phyloP scores from a whole-genome alignment of 192 early-diverging fungal genomes.

The Physocladia obscura region DNA sequence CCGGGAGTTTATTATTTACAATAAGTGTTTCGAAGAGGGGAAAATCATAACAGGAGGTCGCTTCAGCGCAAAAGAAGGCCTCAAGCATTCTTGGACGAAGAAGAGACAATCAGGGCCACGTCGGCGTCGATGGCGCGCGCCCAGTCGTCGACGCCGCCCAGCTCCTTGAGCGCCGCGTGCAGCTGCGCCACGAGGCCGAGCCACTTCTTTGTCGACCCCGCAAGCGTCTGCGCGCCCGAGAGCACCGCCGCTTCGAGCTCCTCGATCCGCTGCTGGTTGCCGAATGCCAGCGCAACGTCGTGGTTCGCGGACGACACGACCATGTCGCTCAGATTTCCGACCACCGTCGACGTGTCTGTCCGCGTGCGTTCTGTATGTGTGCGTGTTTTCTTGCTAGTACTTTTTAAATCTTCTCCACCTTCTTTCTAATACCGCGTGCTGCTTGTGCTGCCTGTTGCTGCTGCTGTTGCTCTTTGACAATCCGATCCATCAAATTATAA shows the following conservation, averaged over 20 bases:
- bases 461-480: background rate
- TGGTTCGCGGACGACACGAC: conserved; percentile 60
- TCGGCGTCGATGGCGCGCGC: conserved; percentile 79
- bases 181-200: conserved; percentile 71
- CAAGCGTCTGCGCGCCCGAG: conserved; percentile 1
- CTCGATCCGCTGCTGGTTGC: conserved; percentile 68
- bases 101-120: no score
- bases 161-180: conserved; percentile 78
- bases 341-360: conserved; percentile 53
- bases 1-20: no score
- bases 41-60: no score
- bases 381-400: background rate
- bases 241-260: conserved; percentile 18
- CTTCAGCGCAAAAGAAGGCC: no score
- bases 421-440: background rate
- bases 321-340: conserved; percentile 55
- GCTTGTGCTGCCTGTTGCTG: background rate
- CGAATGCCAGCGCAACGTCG: conserved; percentile 56
- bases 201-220: conserved; percentile 77
- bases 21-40: no score
- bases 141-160: conserved; percentile 88
- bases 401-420: background rate
- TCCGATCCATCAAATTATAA: background rate
- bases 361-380: conserved; percentile 59
- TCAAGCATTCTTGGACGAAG: no score